These are phyloP conservation scores for Coix lacrymajobi DNA, from an alignment of 176 grass and related monocot genomes.

Conservation along the genomic window DNA sequence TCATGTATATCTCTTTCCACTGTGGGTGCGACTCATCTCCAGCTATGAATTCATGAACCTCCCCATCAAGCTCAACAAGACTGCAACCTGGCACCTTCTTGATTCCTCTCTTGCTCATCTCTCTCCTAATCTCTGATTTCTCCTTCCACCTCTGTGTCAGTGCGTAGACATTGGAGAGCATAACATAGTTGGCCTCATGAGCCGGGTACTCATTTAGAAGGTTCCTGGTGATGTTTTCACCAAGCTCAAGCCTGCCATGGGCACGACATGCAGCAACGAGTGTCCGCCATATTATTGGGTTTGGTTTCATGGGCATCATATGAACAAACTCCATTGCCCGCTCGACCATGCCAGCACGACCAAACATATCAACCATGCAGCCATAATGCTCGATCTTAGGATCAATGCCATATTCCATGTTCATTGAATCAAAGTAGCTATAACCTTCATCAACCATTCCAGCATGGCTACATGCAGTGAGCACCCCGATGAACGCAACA, in stretches of 20 bases:
- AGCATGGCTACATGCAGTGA: conserved; percentile 60
- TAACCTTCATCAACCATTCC: conserved; percentile 62
- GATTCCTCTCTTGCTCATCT: conserved; percentile 58
- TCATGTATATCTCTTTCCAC: conserved; percentile 51
- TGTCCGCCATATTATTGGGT: conserved; percentile 58
- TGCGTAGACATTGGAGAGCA: conserved; percentile 63
- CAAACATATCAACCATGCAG: conserved; percentile 72
- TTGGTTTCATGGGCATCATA: conserved; percentile 58
- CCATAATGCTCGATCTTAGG: conserved; percentile 77
- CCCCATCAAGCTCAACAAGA: conserved; percentile 58
- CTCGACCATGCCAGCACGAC: conserved; percentile 56
- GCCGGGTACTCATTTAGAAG: conserved; percentile 44
- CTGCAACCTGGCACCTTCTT: conserved; percentile 67
- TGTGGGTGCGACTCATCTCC: conserved; percentile 55
- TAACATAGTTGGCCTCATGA: conserved; percentile 59
- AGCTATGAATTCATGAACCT: conserved; percentile 67
- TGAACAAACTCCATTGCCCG: conserved; percentile 44
- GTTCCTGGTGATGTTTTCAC: conserved; percentile 45
- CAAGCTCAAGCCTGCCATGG: conserved; percentile 46
- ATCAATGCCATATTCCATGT: conserved; percentile 34
- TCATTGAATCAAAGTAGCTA: conserved; percentile 57
- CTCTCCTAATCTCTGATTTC: conserved; percentile 59
- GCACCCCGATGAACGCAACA: conserved; percentile 59
- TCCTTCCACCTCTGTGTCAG: conserved; percentile 46
- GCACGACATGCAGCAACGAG: conserved; percentile 57